Conservation (phyloP, 2,329 filamentous ascomycete species). For the Berkeleyomyces rouxiae region DNA sequence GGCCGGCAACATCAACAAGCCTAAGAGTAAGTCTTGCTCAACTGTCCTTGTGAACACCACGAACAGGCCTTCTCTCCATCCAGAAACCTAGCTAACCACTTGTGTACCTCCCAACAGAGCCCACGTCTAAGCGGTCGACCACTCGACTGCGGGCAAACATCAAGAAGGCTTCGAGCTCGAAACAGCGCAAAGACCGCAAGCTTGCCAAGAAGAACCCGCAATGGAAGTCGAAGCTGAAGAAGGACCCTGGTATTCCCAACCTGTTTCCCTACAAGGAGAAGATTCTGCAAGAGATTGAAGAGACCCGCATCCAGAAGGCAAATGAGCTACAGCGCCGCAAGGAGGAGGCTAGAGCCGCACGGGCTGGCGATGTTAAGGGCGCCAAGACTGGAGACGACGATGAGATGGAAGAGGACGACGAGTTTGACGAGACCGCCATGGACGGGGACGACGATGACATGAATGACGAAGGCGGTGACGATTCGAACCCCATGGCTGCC, state of each 20-base stretch:
- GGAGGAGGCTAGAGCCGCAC: conserved; percentile 54
- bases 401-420: conserved; percentile 29
- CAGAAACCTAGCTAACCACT: background rate
- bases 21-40: conserved; percentile 28
- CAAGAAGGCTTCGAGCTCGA: conserved; percentile 75
- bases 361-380: conserved; percentile 32
- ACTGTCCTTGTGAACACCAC: background rate
- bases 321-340: conserved; percentile 58
- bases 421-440: conserved; percentile 32
- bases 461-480: conserved; percentile 45
- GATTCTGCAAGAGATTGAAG: conserved; percentile 86
- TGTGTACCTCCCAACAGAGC: conserved; percentile 40
- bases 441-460: conserved; percentile 37
- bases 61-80: background rate
- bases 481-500: conserved; percentile 81
- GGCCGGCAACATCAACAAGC: conserved; percentile 39
- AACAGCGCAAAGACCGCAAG: conserved; percentile 82
- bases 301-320: conserved; percentile 61
- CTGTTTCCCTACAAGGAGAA: conserved; percentile 96
- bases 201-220: conserved; percentile 88
- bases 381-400: conserved; percentile 44
- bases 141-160: conserved; percentile 91
- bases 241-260: conserved; percentile 95
- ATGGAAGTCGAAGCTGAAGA: conserved; percentile 92
- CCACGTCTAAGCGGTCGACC: conserved; percentile 81